These are phyloP conservation scores for Tricholomella constricta DNA, from an alignment of 768 basidiomycete species.

Conservation along the genomic window DNA sequence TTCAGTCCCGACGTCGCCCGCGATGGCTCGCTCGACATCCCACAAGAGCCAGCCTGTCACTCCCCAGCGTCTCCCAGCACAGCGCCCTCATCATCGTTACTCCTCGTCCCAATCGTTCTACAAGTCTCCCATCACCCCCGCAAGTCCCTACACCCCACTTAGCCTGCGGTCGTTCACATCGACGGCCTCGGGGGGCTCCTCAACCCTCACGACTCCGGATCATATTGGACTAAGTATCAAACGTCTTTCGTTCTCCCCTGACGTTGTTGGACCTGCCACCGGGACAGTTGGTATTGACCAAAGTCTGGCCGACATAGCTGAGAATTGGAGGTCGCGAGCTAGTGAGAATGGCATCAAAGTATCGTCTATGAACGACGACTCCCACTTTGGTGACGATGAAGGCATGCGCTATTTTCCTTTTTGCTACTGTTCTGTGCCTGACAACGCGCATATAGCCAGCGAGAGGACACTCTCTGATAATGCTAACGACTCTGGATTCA, in stretches of 20 bases:
- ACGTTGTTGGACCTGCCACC: slow-evolving; percentile 31
- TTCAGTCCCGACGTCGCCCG: slow-evolving; percentile 51
- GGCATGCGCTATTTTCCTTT: slow-evolving; percentile 35
- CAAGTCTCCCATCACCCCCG: slow-evolving; percentile 64
- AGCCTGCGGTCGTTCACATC: slow-evolving; percentile 65
- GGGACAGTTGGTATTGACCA: slow-evolving; percentile 35
- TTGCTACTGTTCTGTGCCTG: slow-evolving; percentile 19
- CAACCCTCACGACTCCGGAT: slow-evolving; percentile 62
- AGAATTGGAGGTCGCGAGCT: slow-evolving; percentile 73
- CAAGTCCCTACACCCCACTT: slow-evolving; percentile 70
- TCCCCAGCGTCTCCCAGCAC: slow-evolving; percentile 57
- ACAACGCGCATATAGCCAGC: slow-evolving; percentile 53
- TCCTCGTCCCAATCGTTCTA: slow-evolving; percentile 43
- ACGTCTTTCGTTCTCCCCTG: slow-evolving; percentile 49
- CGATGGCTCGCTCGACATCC: slow-evolving; percentile 39
- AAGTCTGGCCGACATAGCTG: slow-evolving; percentile 60
- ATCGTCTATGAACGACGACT: slow-evolving; percentile 50
- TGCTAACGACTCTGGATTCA: slow-evolving; percentile 47
- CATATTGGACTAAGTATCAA: slow-evolving; percentile 41
- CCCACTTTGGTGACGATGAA: slow-evolving; percentile 47
- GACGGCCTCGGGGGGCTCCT: slow-evolving; percentile 52
- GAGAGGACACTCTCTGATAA: slow-evolving; percentile 50
- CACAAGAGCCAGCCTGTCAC: slow-evolving; percentile 54
- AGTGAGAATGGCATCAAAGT: slow-evolving; percentile 74
- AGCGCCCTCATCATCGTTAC: slow-evolving; percentile 46